phyloP scores from a whole-genome alignment of 192 early-diverging fungal species.

The Podila clonocystis region DNA sequence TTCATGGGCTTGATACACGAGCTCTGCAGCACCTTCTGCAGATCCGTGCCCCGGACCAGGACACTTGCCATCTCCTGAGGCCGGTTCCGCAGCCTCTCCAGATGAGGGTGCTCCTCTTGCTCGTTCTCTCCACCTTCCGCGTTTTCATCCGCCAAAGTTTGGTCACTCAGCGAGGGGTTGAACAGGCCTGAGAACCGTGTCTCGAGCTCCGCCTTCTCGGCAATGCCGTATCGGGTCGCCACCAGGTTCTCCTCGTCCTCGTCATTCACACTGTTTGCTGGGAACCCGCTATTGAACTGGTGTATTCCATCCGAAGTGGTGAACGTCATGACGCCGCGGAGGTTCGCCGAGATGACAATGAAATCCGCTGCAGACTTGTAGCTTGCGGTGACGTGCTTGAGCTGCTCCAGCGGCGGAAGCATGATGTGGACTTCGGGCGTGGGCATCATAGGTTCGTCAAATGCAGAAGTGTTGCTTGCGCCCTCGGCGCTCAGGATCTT shows the following conservation, averaged over 20 bases:
- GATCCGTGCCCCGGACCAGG: constrained; percentile 74
- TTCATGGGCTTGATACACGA: constrained; percentile 80
- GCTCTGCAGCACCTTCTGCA: constrained; percentile 81
- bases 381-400: constrained; percentile 73
- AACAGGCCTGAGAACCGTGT: constrained; percentile 24
- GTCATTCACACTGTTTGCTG: constrained; percentile 56
- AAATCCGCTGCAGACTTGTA: constrained; percentile 70
- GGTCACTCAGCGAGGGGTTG: constrained; percentile 18
- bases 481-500: constrained; percentile 39
- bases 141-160: not conserved
- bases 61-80: constrained; percentile 70
- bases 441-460: constrained; percentile 57
- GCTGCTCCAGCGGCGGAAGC: constrained; percentile 73
- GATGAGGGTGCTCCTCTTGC: constrained; percentile 26
- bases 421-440: constrained; percentile 78
- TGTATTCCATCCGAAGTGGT: constrained; percentile 67
- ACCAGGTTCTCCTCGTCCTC: not conserved
- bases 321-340: constrained; percentile 73
- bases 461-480: constrained; percentile 21
- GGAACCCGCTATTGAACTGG: constrained; percentile 58
- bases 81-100: constrained; percentile 44
- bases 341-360: constrained; percentile 76
- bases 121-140: constrained; percentile 8
- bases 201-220: constrained; percentile 40
- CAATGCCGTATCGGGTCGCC: constrained; percentile 27